Evolutionary conservation across 2,329 filamentous ascomycete genomes (phyloP).

Genomic region (Neobulgaria alba): DNA sequence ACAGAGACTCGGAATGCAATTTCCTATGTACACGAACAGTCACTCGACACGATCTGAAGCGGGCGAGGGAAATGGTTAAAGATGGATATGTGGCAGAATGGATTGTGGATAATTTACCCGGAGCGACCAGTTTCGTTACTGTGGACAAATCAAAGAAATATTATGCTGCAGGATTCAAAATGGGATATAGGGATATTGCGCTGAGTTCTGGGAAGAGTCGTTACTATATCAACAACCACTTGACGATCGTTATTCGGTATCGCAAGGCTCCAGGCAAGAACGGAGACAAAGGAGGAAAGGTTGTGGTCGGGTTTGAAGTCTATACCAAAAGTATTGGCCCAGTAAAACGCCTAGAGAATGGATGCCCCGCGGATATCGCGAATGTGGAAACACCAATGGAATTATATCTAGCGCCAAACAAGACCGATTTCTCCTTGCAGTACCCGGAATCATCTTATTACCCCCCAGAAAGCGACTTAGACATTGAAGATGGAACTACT

Average conservation of each 20-base stretch:
- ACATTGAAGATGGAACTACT: constrained; percentile 54
- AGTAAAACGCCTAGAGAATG: constrained; percentile 47
- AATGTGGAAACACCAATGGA: constrained; percentile 57
- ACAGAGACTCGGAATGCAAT: constrained; percentile 62
- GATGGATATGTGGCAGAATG: constrained; percentile 83
- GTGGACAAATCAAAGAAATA: constrained; percentile 79
- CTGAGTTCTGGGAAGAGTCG: constrained; percentile 48
- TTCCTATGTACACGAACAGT: constrained; percentile 65
- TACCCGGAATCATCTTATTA: constrained; percentile 53
- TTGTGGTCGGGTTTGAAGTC: constrained; percentile 83
- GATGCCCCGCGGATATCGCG: constrained; percentile 61
- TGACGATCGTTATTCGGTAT: constrained; percentile 75
- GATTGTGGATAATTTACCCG: constrained; percentile 88
- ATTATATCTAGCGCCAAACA: constrained; percentile 57
- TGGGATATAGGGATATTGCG: constrained; percentile 64
- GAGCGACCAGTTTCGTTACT: constrained; percentile 80
- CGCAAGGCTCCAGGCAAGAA: constrained; percentile 60
- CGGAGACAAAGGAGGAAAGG: constrained; percentile 63
- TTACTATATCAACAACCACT: constrained; percentile 80
- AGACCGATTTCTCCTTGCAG: constrained; percentile 42
- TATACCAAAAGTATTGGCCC: constrained; percentile 76
- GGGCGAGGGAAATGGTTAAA: constrained; percentile 62
- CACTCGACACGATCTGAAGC: constrained; percentile 53
- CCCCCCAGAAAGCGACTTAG: constrained; percentile 42
- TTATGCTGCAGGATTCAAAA: constrained; percentile 83